Evolutionary conservation across 2,329 filamentous ascomycete species (phyloP).

Genomic region (Verticillium dahliae): DNA sequence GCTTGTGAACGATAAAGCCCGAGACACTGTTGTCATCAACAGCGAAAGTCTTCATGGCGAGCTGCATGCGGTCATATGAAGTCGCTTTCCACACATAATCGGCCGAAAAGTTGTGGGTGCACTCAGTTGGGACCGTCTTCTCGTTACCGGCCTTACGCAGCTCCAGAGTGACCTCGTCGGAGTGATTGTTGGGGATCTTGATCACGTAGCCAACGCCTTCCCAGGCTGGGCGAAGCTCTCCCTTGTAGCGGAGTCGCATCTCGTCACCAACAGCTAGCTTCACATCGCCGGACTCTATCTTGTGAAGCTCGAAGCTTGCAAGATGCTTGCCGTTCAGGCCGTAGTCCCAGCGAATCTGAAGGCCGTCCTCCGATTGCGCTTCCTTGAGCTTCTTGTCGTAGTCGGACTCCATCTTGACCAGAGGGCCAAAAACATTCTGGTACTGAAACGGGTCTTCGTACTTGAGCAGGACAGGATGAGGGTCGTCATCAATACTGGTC

Average conservation of each 20-base stretch:
- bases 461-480: slow-evolving; percentile 81
- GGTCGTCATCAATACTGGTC: slow-evolving; percentile 88
- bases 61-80: slow-evolving; percentile 98
- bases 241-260: slow-evolving; percentile 95
- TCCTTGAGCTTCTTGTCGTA: slow-evolving; percentile 99
- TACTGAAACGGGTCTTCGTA: slow-evolving; percentile 99
- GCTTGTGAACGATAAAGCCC: slow-evolving; percentile 95
- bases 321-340: slow-evolving; percentile 97
- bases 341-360: slow-evolving; percentile 89
- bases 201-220: slow-evolving; percentile 98
- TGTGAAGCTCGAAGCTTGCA: slow-evolving; percentile 90
- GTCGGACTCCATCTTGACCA: slow-evolving; percentile 98
- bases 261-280: slow-evolving; percentile 97
- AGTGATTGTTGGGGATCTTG: slow-evolving; percentile 99
- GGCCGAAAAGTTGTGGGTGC: slow-evolving; percentile 95
- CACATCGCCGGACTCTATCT: slow-evolving; percentile 94
- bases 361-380: slow-evolving; percentile 92
- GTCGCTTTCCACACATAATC: slow-evolving; percentile 99
- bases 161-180: slow-evolving; percentile 93
- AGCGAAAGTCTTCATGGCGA: slow-evolving; percentile 98
- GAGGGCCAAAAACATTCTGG: slow-evolving; percentile 94
- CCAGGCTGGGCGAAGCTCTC: slow-evolving; percentile 86
- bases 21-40: slow-evolving; percentile 98
- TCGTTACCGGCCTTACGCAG: slow-evolving; percentile 91
- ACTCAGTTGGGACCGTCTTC: slow-evolving; percentile 91